Base-by-base conservation (phyloP, 169 alveolate genomes). In the Plasmodium cynomolgi region DNA sequence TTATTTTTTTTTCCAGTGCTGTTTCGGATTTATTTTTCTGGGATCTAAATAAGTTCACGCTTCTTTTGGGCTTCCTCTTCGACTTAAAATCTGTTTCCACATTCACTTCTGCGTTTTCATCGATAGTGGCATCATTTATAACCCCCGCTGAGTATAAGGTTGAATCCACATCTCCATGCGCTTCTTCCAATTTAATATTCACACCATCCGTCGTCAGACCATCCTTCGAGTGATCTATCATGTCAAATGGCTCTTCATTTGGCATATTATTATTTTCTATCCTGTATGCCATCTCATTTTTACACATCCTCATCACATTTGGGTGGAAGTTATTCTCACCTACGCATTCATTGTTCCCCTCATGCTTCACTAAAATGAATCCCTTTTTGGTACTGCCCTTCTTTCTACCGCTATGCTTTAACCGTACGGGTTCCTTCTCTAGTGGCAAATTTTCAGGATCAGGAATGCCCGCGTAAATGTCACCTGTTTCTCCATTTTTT, bases 1-100 rank as follows among this genome's bases (percentile, higher is more conserved):
- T 33, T n/a, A 86, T n/a, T 77, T 86, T 86, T 77, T 77, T 86
- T 54, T 86, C 93, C 15, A 47, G 26, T 20, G 81, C 33, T 26
- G 75, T 77, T 86, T 86, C 86, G 17, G 37, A 34, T 77, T 77
- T 86, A 26, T 26, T 79, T 58, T 86, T 86, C 23, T 20, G 80
- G 34, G 47, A 81, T 47, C 41, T 62, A 33, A 26, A 84, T 84
- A 84, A 9, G 41, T 86, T 86, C 31, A 75, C 81, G 29, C 79
- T 84, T 29, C 74, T 86, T 58, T 86, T 86, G 41, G 39, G 54
- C 41, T 71, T 44, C 37, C 68, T 86, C 62, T 86, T 86, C 15
- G 88, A 31, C 31, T 50, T 86, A 13, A 84, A 41, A 20, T 84
- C 62, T 20, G 5, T 34, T 23, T 47, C 86, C 39, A 15, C 23